A percentile compares a stretch with the other conserved stretches of the same genome.
Evolutionary conservation across 208 protist genomes (phyloP).

Genomic region (Entamoeba moshkovskii): DNA sequence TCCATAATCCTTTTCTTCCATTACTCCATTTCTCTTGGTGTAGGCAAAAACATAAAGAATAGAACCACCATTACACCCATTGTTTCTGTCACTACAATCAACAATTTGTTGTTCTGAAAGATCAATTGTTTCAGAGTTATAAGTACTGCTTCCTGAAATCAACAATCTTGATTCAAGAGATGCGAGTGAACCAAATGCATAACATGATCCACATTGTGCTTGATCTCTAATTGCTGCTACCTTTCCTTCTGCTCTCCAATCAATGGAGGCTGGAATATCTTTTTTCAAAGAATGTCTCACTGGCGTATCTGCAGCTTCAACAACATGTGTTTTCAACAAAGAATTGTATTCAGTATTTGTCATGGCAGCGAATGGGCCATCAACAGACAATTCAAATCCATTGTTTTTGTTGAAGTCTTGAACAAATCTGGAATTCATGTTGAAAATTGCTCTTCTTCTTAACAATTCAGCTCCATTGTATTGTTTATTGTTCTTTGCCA

Average conservation of each 20-base stretch:
- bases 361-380: neutral
- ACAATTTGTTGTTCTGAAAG: neutral
- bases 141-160: neutral
- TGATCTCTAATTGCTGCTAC: neutral
- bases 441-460: neutral
- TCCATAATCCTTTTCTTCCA: neutral
- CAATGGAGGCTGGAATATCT: neutral
- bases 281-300: neutral
- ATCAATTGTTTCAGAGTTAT: neutral
- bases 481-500: too few relatives aligned
- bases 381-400: neutral
- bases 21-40: neutral
- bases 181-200: neutral
- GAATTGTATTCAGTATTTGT: neutral
- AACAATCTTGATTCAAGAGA: neutral
- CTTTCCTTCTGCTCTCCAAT: neutral
- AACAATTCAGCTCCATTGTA: neutral
- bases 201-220: neutral
- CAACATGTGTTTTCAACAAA: too few relatives aligned
- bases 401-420: neutral
- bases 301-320: too few relatives aligned
- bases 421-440: neutral
- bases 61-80: neutral
- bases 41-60: neutral
- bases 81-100: neutral